phyloP scores from a whole-genome alignment of 2,329 filamentous ascomycete genomes.

The Aureobasidium lini region DNA sequence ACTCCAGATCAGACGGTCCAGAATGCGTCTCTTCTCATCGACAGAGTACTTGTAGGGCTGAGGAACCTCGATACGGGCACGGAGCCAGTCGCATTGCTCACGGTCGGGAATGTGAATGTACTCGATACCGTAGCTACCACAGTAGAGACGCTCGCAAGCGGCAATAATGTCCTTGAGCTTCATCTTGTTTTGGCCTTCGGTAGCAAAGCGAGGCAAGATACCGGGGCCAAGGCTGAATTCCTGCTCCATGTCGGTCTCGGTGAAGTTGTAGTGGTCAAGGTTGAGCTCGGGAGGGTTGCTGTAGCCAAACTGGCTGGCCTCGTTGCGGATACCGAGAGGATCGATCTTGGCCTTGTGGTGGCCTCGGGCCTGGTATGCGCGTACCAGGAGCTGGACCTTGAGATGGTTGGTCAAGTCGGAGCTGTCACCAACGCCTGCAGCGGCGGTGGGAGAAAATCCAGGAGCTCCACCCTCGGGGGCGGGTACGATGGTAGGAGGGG shows the following conservation, averaged over 20 bases:
- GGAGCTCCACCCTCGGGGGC: slow-evolving; percentile 71
- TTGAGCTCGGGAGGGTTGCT: slow-evolving; percentile 86
- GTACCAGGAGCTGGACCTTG: slow-evolving; percentile 94
- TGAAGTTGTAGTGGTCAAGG: slow-evolving; percentile 91
- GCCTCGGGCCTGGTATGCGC: slow-evolving; percentile 94
- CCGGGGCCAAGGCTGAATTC: slow-evolving; percentile 90
- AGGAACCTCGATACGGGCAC: slow-evolving; percentile 89
- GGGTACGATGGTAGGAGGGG: slow-evolving; percentile 85
- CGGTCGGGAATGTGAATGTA: slow-evolving; percentile 98
- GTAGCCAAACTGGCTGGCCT: slow-evolving; percentile 76
- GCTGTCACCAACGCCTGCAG: slow-evolving; percentile 58
- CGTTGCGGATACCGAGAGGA: slow-evolving; percentile 84
- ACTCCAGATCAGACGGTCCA: slow-evolving; percentile 97
- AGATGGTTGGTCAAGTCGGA: slow-evolving; percentile 90
- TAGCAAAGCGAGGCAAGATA: slow-evolving; percentile 90
- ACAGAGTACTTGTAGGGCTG: slow-evolving; percentile 95
- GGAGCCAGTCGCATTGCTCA: slow-evolving; percentile 96
- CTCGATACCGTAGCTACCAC: slow-evolving; percentile 93
- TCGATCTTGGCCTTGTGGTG: slow-evolving; percentile 99
- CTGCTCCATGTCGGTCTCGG: slow-evolving; percentile 84
- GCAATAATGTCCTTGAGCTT: slow-evolving; percentile 88
- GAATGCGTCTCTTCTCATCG: slow-evolving; percentile 94
- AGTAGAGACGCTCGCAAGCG: slow-evolving; percentile 92
- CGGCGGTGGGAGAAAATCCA: slow-evolving; percentile 57
- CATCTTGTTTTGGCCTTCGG: slow-evolving; percentile 87